phyloP scores from a whole-genome alignment of 176 grass and related monocot species.

The Thalia dealbata region DNA sequence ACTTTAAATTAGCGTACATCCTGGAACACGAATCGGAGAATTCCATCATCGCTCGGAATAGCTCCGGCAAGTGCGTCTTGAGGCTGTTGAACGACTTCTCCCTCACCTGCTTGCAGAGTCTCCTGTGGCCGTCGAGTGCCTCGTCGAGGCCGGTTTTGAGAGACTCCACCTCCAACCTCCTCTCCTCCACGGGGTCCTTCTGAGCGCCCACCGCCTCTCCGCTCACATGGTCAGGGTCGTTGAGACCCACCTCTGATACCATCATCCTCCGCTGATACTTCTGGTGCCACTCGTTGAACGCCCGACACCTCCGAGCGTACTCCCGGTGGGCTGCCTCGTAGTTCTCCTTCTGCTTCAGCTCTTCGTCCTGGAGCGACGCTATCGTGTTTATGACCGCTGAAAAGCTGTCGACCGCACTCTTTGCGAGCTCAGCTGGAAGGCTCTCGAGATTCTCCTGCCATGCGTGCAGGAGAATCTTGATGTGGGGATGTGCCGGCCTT shows the following conservation, averaged over 20 bases:
- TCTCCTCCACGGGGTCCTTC: constrained; percentile 62
- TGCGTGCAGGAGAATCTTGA: constrained; percentile 60
- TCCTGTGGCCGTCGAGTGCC: constrained; percentile 44
- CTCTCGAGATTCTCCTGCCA: constrained; percentile 73
- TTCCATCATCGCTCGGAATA: constrained; percentile 66
- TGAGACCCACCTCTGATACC: constrained; percentile 14
- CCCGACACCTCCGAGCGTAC: constrained; percentile 44
- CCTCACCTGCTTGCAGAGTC: constrained; percentile 72
- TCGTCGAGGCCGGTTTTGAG: constrained; percentile 62
- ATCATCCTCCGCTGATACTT: constrained; percentile 45
- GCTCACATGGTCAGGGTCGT: constrained; percentile 39
- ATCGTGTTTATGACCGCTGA: constrained; percentile 73
- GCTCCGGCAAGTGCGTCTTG: constrained; percentile 72
- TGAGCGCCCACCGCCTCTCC: constrained; percentile 30
- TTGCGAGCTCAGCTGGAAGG: constrained; percentile 73
- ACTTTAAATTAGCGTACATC: constrained; percentile 63
- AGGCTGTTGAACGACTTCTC: constrained; percentile 76
- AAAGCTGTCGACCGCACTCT: constrained; percentile 62
- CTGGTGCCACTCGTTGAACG: constrained; percentile 88
- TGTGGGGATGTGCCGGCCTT: constrained; percentile 52
- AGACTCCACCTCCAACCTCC: constrained; percentile 47
- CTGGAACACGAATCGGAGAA: constrained; percentile 44
- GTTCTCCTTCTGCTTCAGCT: constrained; percentile 81
- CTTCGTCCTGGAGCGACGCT: constrained; percentile 65
- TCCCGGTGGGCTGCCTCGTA: constrained; percentile 49